Base-by-base conservation (phyloP, 176 grass and related monocot species). In the Bothriochloa decipiens region DNA sequence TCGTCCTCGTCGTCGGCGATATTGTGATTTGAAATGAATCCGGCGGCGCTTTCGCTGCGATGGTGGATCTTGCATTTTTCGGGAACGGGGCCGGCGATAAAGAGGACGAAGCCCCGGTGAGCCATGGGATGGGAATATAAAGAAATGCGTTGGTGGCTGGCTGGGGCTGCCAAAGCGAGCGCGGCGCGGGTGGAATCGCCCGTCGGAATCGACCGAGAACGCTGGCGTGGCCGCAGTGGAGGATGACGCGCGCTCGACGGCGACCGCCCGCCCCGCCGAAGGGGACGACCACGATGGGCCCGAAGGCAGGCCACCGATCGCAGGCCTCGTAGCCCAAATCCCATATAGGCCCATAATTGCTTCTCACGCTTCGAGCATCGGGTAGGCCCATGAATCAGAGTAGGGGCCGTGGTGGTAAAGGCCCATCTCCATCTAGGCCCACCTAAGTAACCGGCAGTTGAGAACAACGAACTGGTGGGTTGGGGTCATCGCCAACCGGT, bases 61-160 rank as follows among this genome's bases (percentile, higher is more conserved):
- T 53, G 3, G 78, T 29, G 79, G 9, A 81, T 57, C 66, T 81
- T n/a, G 35, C 20, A 62, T 67, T 80, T 80, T 80, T n/a, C 65
- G 26, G 5, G 6, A 43, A 2, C 61, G 43, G 71, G 71, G 2
- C 45, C 50, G 72, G 45, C 45, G 79, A 81, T 27, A 70, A 70
- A 40, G 79, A 69, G 16, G 32, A 57, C 20, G 46, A 25, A 11
- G 46, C 46, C 4, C 22, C 46, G 79, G 29, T 22, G 9, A 43
- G 79, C 86, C 86, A 65, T 53, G 80, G 43, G 86, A 83, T 73
- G 25, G 71, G 81, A 88, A 88, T 79, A 83, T 62, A 26, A 62
- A 25, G 8, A 72, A 87, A 88, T 57, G 26, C 3, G 47, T 22
- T 33, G 68, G 60, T 83, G 75, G 76, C 45, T 45, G 81, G 57